A percentile compares a stretch with the other conserved stretches of the same genome.
Conservation (phyloP, 23 red algal species). For the Agarophyton chilense region DNA sequence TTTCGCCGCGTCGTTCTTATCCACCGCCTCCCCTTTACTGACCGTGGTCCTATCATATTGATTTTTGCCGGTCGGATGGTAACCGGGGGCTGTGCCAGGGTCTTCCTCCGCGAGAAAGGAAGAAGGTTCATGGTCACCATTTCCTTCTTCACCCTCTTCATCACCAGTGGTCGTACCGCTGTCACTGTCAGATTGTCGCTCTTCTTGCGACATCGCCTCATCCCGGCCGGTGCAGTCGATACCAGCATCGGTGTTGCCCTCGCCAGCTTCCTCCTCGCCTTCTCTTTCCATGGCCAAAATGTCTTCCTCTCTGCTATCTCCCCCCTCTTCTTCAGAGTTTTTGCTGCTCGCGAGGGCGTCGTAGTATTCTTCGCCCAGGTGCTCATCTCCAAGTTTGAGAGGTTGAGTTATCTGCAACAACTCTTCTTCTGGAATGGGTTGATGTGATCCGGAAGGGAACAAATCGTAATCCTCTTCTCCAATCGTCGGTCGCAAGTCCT, state of each 20-base stretch:
- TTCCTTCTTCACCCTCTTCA: not conserved
- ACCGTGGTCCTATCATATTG: not conserved
- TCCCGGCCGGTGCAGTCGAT: not conserved
- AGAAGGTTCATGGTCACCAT: not conserved
- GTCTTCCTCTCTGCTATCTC: not conserved
- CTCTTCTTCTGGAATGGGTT: not conserved
- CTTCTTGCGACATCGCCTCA: not conserved
- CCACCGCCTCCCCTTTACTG: not conserved
- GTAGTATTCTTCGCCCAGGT: slow-evolving; percentile 11
- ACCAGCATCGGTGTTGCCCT: not conserved
- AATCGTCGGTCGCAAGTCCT: not conserved
- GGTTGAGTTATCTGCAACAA: not conserved
- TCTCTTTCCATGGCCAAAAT: not conserved
- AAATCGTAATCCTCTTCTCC: not conserved
- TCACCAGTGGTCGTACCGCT: not conserved
- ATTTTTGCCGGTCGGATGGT: not conserved
- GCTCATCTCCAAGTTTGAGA: not conserved
- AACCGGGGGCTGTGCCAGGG: not conserved
- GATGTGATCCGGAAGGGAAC: not conserved
- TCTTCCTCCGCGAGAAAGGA: not conserved
- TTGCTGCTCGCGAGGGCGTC: not conserved
- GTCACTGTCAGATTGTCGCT: not conserved
- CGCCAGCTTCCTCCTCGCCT: not conserved
- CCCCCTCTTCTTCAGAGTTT: not conserved
- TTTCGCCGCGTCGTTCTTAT: not conserved